Conservation (phyloP, 208 protist genomes). For the Leishmania major region DNA sequence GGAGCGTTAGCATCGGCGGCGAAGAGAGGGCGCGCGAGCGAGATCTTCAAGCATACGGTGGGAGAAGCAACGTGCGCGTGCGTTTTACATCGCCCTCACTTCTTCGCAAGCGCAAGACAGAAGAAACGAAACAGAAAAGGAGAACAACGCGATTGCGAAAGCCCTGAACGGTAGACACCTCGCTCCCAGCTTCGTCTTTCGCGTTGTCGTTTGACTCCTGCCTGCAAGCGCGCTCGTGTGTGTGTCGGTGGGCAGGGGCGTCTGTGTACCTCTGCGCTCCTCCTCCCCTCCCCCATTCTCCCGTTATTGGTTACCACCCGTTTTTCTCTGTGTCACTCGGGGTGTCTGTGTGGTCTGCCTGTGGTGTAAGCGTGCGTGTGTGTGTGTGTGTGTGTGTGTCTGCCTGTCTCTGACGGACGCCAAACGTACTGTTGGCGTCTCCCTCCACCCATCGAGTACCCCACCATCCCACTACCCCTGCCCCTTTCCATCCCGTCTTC, state of each 20-base stretch:
- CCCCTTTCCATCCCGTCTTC: not conserved
- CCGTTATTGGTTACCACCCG: not conserved
- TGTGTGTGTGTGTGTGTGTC: not conserved
- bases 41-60: not conserved
- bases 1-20: not conserved
- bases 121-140: not conserved
- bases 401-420: not conserved
- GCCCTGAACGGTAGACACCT: not conserved
- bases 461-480: not conserved
- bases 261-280: not conserved
- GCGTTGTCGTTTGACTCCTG: not conserved
- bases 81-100: not conserved
- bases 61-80: not conserved
- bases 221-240: not conserved
- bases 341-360: no score
- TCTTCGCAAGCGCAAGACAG: not conserved
- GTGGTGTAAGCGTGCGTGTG: not conserved
- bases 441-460: not conserved
- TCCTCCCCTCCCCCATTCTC: not conserved
- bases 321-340: not conserved
- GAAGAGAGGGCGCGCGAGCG: no score
- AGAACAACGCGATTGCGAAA: not conserved
- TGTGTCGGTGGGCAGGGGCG: not conserved
- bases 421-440: conserved; percentile 5
- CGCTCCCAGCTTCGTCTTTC: not conserved